phyloP scores from a whole-genome alignment of 2,329 filamentous ascomycete species.

The Ophiocordyceps unilateralis region DNA sequence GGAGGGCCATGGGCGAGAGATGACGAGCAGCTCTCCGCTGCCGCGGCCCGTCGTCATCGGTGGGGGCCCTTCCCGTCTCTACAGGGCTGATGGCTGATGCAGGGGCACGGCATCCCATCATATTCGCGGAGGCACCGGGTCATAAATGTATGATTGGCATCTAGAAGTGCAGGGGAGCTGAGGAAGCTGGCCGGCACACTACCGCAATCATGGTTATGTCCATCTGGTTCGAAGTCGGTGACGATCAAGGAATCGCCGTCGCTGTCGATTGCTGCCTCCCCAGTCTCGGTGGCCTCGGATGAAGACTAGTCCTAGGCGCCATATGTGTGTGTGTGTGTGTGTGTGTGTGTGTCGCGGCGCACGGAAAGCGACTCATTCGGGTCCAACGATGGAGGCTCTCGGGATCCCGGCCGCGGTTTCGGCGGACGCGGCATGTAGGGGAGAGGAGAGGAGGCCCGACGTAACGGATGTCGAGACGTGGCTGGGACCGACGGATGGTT shows the following conservation, averaged over 20 bases:
- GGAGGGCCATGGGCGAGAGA: constrained; percentile 31
- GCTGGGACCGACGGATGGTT: not conserved
- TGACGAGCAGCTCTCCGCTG: constrained; percentile 3
- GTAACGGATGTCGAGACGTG: not conserved
- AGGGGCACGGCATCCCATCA: too few species aligned
- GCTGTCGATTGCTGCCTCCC: too few species aligned
- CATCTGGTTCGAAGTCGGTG: too few species aligned
- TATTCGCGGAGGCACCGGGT: not conserved
- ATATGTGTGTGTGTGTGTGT: too few species aligned
- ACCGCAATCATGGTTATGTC: too few species aligned
- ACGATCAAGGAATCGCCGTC: too few species aligned
- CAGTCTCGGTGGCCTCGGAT: too few species aligned
- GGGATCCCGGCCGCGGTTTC: not conserved
- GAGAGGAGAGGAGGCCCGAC: not conserved
- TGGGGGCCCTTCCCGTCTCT: constrained; percentile 1
- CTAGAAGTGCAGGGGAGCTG: not conserved
- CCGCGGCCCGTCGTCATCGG: not conserved
- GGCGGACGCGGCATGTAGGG: not conserved
- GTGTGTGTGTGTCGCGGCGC: too few species aligned
- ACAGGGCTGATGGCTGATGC: constrained; percentile 1
- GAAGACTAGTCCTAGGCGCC: too few species aligned
- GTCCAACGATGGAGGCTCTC: not conserved
- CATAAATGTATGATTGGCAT: not conserved
- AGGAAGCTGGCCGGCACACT: too few species aligned
- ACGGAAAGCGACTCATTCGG: too few species aligned